A percentile compares a stretch with the other conserved stretches of the same genome.
phyloP scores from a whole-genome alignment of 2,329 filamentous ascomycete genomes.

The Alternaria ethzedia region DNA sequence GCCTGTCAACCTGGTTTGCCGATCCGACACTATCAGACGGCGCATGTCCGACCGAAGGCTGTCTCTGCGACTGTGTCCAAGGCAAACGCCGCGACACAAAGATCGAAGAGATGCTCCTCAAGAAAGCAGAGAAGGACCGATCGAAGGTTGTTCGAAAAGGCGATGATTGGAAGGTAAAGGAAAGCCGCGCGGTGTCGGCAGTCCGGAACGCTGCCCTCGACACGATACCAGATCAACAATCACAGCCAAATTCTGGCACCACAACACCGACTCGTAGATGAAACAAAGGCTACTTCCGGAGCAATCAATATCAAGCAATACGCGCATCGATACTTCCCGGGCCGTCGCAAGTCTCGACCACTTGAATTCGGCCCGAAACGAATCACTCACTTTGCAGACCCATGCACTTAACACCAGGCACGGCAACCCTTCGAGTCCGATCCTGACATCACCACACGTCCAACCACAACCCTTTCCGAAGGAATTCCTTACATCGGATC shows the following conservation, averaged over 20 bases:
- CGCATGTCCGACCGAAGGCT: conserved; percentile 64
- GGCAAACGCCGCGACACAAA: conserved; percentile 51
- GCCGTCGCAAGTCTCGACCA: not conserved
- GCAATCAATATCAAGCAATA: not conserved
- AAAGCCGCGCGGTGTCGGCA: conserved; percentile 52
- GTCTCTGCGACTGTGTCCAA: conserved; percentile 64
- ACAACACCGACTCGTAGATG: conserved; percentile 13
- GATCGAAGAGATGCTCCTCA: conserved; percentile 34
- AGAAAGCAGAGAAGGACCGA: conserved; percentile 44
- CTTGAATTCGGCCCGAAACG: not conserved
- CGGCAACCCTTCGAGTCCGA: not conserved
- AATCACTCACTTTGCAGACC: not conserved
- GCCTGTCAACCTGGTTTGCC: conserved; percentile 63
- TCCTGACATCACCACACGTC: conserved; percentile 6
- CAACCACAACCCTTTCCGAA: not conserved
- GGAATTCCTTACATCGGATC: not conserved
- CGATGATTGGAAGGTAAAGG: conserved; percentile 51
- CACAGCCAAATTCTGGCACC: conserved; percentile 7
- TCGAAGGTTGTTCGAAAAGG: conserved; percentile 45
- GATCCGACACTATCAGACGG: conserved; percentile 56
- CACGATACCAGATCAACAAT: conserved; percentile 22
- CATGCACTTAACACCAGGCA: not conserved
- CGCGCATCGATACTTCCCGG: not conserved
- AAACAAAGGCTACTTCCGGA: not conserved
- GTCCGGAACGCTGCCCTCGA: conserved; percentile 43